These are phyloP conservation scores for Rhodamnia argentea DNA, from an alignment of 345 rosid species.

Conservation along the genomic window DNA sequence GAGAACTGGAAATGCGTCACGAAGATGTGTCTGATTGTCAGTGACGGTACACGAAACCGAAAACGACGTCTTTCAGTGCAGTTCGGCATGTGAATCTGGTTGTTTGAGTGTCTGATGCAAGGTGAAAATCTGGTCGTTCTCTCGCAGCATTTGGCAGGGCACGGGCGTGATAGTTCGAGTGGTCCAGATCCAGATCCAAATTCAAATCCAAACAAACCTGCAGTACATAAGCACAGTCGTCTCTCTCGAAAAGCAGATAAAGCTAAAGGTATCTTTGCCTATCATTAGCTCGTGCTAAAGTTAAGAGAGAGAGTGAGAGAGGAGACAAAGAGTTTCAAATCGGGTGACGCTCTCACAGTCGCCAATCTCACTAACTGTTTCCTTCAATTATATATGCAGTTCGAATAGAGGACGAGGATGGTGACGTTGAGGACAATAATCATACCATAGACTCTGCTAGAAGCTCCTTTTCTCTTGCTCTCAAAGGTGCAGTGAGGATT, in stretches of 20 bases:
- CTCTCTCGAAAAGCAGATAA: slow-evolving; percentile 42
- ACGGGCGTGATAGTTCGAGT: slow-evolving; percentile 40
- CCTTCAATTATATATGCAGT: slow-evolving; percentile 27
- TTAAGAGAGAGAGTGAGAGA: neutral
- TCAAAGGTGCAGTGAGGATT: slow-evolving; percentile 43
- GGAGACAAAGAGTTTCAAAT: slow-evolving; percentile 9
- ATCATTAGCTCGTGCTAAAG: slow-evolving; percentile 6
- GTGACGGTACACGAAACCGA: neutral
- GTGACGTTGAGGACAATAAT: slow-evolving; percentile 29
- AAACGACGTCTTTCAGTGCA: neutral
- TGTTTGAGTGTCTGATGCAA: neutral
- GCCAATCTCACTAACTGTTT: slow-evolving; percentile 7
- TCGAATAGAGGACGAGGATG: slow-evolving; percentile 37
- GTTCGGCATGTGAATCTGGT: neutral
- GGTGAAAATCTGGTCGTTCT: neutral
- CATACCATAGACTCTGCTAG: slow-evolving; percentile 62
- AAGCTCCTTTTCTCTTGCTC: slow-evolving; percentile 77
- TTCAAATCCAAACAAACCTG: slow-evolving; percentile 12
- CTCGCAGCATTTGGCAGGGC: slow-evolving; percentile 55
- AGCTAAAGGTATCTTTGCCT: slow-evolving; percentile 39
- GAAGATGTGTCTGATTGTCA: neutral
- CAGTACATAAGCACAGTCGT: slow-evolving; percentile 37
- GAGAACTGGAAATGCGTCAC: neutral
- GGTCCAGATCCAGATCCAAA: slow-evolving; percentile 77
- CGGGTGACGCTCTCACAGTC: neutral